Evolutionary conservation across 371 early-diverging fungal species (phyloP), one percentile per base, ranked within the genome.

Genomic region (Circinella umbellata): DNA sequence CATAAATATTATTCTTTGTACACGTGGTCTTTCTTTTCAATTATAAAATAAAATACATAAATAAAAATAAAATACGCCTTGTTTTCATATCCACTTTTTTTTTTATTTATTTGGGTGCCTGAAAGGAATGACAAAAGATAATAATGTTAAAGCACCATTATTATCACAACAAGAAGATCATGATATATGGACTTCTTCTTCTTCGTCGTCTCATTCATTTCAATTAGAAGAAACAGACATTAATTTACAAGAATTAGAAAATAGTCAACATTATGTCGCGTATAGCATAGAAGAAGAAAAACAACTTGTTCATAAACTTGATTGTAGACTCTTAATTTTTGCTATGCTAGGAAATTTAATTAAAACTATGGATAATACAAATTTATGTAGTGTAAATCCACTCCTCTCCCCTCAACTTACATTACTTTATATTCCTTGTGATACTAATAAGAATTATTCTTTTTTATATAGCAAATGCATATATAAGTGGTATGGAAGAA

Each of bases 401-500:
- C 2, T 2, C 27, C 27, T 2, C 27, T 2, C 27, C 27, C 0
- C 27, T 2, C 2, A 27, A 27, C 27, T 27, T 27, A 27, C 27
- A 27, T 27, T 27, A 27, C 27, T 27, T 27, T 27, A 27, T 27
- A 27, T 1, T 27, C 1, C 27, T 27, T 27, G 27, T 27, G 27
- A 27, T 27, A 27, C 2, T 27, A 1, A 47, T 47, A 3, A 34
- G 4, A n/a, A 49, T 53, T 51, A 5, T 51, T 17, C 14, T n/a
- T 49, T 4, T 18, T 14, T 69, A 14, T 49, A 36, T 42, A 81
- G 81, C 59, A 10, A 84, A 74, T 68, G 85, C 85, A 0, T 84
- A 77, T 68, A 84, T 84, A 34, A 85, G 85, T 68, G 85, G 85
- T 6, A 79, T 85, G 79, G 85, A 85, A 76, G 82, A 85, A 74